phyloP scores from a whole-genome alignment of 768 basidiomycete species.

The Tylopilus intermedius region DNA sequence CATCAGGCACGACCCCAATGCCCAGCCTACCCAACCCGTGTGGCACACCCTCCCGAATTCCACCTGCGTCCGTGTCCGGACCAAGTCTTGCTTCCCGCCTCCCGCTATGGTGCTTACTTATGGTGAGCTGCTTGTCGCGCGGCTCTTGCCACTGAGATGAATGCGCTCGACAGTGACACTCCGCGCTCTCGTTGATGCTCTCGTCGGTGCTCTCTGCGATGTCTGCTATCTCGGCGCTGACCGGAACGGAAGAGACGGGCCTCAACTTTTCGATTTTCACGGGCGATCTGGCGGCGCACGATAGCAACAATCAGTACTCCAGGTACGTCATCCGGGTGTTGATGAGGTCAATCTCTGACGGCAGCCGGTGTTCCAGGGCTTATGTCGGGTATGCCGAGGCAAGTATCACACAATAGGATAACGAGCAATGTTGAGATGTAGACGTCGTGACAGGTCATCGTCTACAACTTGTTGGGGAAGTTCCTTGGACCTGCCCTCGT shows the following conservation, averaged over 20 bases:
- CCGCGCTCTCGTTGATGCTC: too few relatives aligned
- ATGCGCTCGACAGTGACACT: conserved; percentile 41
- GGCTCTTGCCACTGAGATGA: too few relatives aligned
- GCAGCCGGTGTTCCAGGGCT: conserved; percentile 31
- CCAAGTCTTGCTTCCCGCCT: conserved; percentile 47
- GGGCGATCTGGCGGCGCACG: conserved; percentile 66
- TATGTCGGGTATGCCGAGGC: conserved; percentile 61
- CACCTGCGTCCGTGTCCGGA: too few relatives aligned
- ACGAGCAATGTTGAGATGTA: background rate
- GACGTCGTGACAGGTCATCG: conserved; percentile 34
- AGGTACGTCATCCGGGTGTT: conserved; percentile 29
- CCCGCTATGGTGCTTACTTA: conserved; percentile 48
- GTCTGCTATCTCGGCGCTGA: conserved; percentile 56
- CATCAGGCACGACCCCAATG: too few relatives aligned
- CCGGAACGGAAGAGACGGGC: conserved; percentile 51
- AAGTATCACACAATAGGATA: background rate
- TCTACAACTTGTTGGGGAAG: conserved; percentile 60
- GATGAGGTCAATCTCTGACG: background rate
- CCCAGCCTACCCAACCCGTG: too few relatives aligned
- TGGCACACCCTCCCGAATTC: too few relatives aligned
- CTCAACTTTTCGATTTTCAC: conserved; percentile 65
- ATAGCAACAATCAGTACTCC: conserved; percentile 57
- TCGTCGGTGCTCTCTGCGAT: conserved; percentile 53
- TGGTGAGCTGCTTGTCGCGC: background rate
- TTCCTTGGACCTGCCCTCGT: conserved; percentile 54